Percentiles rank a stretch among this genome's conserved stretches.
phyloP scores from a whole-genome alignment of 2,329 filamentous ascomycete genomes.

The Exophiala sp. region DNA sequence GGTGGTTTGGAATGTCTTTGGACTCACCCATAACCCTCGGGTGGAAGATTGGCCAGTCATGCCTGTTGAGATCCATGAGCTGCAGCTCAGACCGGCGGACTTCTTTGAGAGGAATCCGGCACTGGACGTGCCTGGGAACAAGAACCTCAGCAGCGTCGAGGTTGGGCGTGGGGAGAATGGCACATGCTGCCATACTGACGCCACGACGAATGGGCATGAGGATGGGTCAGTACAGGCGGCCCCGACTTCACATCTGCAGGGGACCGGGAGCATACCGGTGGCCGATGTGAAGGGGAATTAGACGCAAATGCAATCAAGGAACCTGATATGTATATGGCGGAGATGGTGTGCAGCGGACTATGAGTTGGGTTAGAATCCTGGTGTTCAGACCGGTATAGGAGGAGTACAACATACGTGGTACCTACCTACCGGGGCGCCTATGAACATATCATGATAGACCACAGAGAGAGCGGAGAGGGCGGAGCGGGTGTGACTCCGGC shows the following conservation, averaged over 20 bases:
- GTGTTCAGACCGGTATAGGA: too few relatives aligned
- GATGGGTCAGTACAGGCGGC: constrained; percentile 13
- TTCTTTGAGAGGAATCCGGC: constrained; percentile 51
- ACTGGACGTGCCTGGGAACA: constrained; percentile 46
- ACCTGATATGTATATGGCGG: too few relatives aligned
- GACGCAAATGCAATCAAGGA: too few relatives aligned
- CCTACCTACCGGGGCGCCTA: too few relatives aligned
- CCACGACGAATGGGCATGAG: neutral
- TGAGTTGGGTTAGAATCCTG: too few relatives aligned
- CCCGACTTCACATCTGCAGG: constrained; percentile 18
- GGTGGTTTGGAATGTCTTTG: constrained; percentile 47
- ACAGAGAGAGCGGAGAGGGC: too few relatives aligned
- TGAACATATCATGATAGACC: too few relatives aligned
- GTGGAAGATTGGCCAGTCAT: constrained; percentile 47
- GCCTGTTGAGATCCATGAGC: constrained; percentile 45
- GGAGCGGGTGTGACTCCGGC: too few relatives aligned
- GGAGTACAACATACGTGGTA: too few relatives aligned
- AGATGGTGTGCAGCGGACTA: too few relatives aligned
- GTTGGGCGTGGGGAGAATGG: constrained; percentile 20
- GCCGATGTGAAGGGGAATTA: constrained; percentile 15
- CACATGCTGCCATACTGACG: constrained; percentile 12
- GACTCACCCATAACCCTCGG: constrained; percentile 47
- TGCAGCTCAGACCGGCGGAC: constrained; percentile 46
- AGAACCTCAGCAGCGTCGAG: constrained; percentile 31
- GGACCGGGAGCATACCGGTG: constrained; percentile 12